phyloP scores from a whole-genome alignment of 2,329 filamentous ascomycete species.

The Tetracladium maxilliforme region DNA sequence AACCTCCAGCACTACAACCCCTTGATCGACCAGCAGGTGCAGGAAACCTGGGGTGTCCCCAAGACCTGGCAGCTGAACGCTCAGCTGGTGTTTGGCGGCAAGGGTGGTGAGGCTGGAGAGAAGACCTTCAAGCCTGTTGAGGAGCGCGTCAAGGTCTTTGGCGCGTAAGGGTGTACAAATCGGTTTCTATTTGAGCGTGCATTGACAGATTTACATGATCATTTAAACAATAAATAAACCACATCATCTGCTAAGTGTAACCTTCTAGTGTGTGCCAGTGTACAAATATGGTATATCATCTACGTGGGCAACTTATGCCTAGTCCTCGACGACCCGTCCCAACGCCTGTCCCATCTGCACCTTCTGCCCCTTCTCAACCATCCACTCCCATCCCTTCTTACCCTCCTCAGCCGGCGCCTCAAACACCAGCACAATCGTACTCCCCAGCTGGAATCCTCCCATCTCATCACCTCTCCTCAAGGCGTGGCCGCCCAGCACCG shows the following conservation, averaged over 20 bases:
- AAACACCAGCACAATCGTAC: constrained; percentile 89
- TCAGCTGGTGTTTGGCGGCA: constrained; percentile 71
- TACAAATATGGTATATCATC: no score
- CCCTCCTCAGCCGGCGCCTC: constrained; percentile 70
- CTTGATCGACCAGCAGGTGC: constrained; percentile 60
- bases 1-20: constrained; percentile 95
- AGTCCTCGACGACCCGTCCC: constrained; percentile 51
- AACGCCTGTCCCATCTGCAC: constrained; percentile 82
- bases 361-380: constrained; percentile 71
- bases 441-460: constrained; percentile 93
- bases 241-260: no score
- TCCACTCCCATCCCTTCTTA: constrained; percentile 69
- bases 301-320: no score
- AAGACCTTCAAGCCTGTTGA: constrained; percentile 53
- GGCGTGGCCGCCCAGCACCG: constrained; percentile 68
- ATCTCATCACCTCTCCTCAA: constrained; percentile 86
- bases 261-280: no score
- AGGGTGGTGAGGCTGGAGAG: constrained; percentile 31
- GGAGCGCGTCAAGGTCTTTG: constrained; percentile 52
- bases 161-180: constrained; percentile 11
- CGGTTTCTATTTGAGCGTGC: constrained; percentile 1
- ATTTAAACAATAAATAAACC: no score
- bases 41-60: constrained; percentile 37
- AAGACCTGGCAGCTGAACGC: constrained; percentile 62
- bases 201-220: no score